Evolutionary conservation across 768 basidiomycete genomes (phyloP), one percentile per base, ranked within the genome.

Genomic region (Lactifluus piperatus): DNA sequence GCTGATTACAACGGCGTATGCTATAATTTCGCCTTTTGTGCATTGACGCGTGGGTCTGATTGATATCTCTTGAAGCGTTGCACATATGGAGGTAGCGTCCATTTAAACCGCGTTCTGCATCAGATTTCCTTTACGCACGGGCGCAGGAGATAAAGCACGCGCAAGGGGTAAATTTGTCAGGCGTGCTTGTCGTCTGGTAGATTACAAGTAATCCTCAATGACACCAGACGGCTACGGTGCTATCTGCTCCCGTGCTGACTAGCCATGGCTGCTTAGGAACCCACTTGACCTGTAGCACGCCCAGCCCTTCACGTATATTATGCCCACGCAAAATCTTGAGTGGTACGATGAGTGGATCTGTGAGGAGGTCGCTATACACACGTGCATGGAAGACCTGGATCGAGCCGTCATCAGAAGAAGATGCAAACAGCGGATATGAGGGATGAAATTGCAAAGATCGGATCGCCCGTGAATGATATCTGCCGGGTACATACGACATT

Each of bases 311-410:
- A 60, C 74, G 81, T 54, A 97, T 74, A 46, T 81, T 76, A 71
- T 98, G 97, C n/a, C 94, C 97, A 34, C 90, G 79, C 47, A 99
- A 78, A 53, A 98, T 95, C 74, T 98, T 98, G 68, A 99, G 76
- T 20, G 97, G 97, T 1, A 99, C 95, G 66, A 99, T 97, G 58
- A 98, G 77, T 32, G 97, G 95, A 73, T 99, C 95, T 46, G 91
- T 94, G 84, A 97, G 88, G 47, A 97, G 79, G 71, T 99, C 97
- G 68, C 83, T 88, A 75, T 90, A 98, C 46, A 98, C 89, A 62
- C 94, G 83, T 32, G 88, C 82, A 72, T 99, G 97, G 83, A 99
- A 98, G 65, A 99, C 77, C 71, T 98, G 95, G 66, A 98, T 91
- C 43, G 91, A 86, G 29, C 97, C 97, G 72, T 97, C 97, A 71